phyloP scores from a whole-genome alignment of 305 asterid species.

The Fraxinus xanthoxyloides region DNA sequence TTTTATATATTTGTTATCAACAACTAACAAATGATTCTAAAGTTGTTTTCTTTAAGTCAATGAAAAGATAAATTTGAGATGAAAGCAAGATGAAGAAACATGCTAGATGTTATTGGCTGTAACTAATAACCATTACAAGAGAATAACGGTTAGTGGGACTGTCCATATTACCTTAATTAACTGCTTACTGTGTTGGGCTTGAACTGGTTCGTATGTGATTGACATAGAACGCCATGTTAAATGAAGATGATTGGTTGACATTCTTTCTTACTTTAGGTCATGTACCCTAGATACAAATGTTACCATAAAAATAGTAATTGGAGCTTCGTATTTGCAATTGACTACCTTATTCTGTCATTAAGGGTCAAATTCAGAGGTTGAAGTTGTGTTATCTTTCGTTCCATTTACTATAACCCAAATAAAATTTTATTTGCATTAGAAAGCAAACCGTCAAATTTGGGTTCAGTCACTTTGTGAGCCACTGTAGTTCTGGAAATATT shows the following conservation, averaged over 20 bases:
- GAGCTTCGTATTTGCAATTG: not conserved
- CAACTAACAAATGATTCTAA: not conserved
- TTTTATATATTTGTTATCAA: not conserved
- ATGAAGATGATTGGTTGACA: not conserved
- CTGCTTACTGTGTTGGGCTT: not conserved
- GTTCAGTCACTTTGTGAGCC: not conserved
- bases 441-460: not conserved
- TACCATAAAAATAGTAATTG: not conserved
- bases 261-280: conserved; percentile 9
- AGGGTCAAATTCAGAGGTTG: not conserved
- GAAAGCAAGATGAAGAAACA: not conserved
- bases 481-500: not conserved
- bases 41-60: not conserved
- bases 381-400: too few relatives aligned
- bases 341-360: not conserved
- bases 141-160: not conserved
- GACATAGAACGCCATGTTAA: not conserved
- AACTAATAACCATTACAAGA: not conserved
- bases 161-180: not conserved
- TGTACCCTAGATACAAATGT: not conserved
- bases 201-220: not conserved
- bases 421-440: not conserved
- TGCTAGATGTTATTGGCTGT: not conserved
- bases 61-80: not conserved
- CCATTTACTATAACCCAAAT: too few relatives aligned